These are phyloP conservation scores for Arthrobotrys entomopaga DNA, from an alignment of 2,329 filamentous ascomycete species.

Conservation along the genomic window DNA sequence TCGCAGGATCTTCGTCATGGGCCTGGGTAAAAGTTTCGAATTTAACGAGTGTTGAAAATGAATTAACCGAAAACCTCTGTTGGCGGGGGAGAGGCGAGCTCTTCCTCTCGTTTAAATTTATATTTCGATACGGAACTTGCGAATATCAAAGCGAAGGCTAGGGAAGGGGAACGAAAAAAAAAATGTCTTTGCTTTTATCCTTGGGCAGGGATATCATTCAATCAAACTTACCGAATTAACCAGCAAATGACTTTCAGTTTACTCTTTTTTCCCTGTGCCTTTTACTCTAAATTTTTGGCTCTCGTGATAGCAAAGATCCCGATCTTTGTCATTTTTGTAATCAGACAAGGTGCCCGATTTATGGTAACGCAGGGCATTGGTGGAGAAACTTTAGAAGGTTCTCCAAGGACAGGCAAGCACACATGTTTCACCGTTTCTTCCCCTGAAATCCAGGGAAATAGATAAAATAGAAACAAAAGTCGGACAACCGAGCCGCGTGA, in stretches of 20 bases:
- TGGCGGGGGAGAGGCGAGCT: slow-evolving; percentile 43
- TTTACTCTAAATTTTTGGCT: slow-evolving; percentile 8
- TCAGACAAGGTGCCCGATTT: slow-evolving; percentile 15
- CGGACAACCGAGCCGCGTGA: slow-evolving; percentile 7
- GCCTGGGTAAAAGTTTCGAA: slow-evolving; percentile 49
- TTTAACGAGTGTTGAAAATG: slow-evolving; percentile 39
- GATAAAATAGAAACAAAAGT: not conserved
- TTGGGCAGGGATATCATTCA: slow-evolving; percentile 45
- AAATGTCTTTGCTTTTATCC: slow-evolving; percentile 37
- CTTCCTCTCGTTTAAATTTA: slow-evolving; percentile 47
- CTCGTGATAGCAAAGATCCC: slow-evolving; percentile 37
- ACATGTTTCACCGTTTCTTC: slow-evolving; percentile 29
- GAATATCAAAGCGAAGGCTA: not conserved
- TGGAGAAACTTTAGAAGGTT: slow-evolving; percentile 46
- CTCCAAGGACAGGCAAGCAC: slow-evolving; percentile 22
- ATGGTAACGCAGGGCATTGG: slow-evolving; percentile 33
- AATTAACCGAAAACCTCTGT: slow-evolving; percentile 46
- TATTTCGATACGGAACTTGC: slow-evolving; percentile 10
- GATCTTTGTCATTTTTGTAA: slow-evolving; percentile 24
- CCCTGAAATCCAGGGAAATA: slow-evolving; percentile 21
- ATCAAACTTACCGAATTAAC: slow-evolving; percentile 24
- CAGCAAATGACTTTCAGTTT: slow-evolving; percentile 2
- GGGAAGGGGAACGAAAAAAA: slow-evolving; percentile 35
- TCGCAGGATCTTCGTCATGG: slow-evolving; percentile 50
- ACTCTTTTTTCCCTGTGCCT: not conserved